A percentile compares a stretch with the other conserved stretches of the same genome.
Conservation (phyloP, 2,329 filamentous ascomycete genomes). For the Penicillium crustosum region DNA sequence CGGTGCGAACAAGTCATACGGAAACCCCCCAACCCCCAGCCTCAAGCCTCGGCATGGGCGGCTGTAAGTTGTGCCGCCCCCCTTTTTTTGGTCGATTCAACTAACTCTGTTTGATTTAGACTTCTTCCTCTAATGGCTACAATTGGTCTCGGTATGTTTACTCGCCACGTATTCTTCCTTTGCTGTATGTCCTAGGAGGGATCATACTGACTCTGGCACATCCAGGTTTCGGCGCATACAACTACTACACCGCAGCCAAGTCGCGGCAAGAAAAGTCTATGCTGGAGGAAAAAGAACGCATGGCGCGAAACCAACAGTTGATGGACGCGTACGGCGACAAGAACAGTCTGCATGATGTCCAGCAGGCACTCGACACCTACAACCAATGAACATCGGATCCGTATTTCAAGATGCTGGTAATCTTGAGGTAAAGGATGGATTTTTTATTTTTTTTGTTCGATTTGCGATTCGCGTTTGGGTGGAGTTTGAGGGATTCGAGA, state of each 20-base stretch:
- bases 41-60: conserved; percentile 19
- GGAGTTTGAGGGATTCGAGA: not conserved
- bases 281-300: conserved; percentile 34
- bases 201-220: conserved; percentile 1
- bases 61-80: conserved; percentile 16
- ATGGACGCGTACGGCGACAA: conserved; percentile 51
- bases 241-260: conserved; percentile 21
- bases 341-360: conserved; percentile 45
- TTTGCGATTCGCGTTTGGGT: not conserved
- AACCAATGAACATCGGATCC: conserved; percentile 33
- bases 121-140: conserved; percentile 23
- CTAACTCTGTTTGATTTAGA: conserved; percentile 7
- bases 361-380: conserved; percentile 47
- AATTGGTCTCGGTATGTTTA: conserved; percentile 22
- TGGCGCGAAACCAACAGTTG: conserved; percentile 41
- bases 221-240: conserved; percentile 29
- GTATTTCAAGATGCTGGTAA: conserved; percentile 4
- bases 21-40: conserved; percentile 10
- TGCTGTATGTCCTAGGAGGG: not conserved
- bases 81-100: not conserved
- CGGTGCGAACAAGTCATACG: conserved; percentile 18
- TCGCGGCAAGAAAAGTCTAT: conserved; percentile 11
- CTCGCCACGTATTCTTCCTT: not conserved
- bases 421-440: not conserved
- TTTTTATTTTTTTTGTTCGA: not conserved